These are phyloP conservation scores for Lippia alba DNA, from an alignment of 305 asterid genomes.

Conservation along the genomic window DNA sequence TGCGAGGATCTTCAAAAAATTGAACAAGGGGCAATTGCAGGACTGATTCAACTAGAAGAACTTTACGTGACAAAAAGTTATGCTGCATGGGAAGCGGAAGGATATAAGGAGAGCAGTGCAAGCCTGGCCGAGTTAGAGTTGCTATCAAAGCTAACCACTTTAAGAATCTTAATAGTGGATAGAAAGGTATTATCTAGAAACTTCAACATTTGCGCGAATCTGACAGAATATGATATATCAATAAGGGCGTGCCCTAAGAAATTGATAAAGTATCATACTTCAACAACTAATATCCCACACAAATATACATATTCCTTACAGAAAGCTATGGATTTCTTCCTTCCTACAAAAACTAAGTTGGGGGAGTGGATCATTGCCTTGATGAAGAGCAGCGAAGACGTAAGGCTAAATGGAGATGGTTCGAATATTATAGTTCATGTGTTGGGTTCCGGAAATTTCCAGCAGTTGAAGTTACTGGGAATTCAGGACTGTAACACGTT, in stretches of 20 bases:
- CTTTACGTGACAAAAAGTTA: constrained; percentile 23
- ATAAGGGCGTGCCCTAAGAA: no score
- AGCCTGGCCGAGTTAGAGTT: background rate
- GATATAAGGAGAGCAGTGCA: background rate
- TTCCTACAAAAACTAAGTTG: background rate
- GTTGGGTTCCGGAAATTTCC: background rate
- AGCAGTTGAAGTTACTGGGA: constrained; percentile 26
- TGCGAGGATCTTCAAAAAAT: constrained; percentile 24
- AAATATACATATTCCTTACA: background rate
- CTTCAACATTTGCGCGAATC: background rate
- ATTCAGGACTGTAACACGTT: constrained; percentile 17
- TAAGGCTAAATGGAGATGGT: constrained; percentile 34
- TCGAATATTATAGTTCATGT: constrained; percentile 17
- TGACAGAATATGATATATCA: background rate
- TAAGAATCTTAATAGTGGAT: background rate
- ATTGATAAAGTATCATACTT: background rate
- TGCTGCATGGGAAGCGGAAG: background rate
- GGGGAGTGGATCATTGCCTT: constrained; percentile 28
- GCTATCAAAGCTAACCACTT: background rate
- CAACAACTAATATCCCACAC: constrained; percentile 5
- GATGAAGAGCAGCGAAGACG: constrained; percentile 33
- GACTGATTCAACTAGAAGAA: constrained; percentile 32
- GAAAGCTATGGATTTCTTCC: constrained; percentile 29
- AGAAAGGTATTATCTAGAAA: background rate
- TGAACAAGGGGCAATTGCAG: constrained; percentile 23